Base-by-base conservation (phyloP, 176 grass and related monocot species). In the Chloris gayana region DNA sequence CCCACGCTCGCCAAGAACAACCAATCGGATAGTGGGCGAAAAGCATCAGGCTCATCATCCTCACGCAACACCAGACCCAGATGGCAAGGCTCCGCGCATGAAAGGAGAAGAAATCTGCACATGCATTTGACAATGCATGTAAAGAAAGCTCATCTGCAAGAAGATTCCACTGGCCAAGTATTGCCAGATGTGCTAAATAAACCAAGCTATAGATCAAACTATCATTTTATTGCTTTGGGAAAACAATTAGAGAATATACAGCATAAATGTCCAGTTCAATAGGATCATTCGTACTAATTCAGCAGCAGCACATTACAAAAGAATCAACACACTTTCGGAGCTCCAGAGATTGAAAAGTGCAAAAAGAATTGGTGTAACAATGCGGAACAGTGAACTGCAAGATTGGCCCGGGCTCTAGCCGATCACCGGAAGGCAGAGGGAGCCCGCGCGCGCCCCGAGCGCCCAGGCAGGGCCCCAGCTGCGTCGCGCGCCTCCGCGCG, bases 301-400 rank as follows among this genome's bases (percentile, higher is more conserved):
- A 71, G 19, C 30, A 63, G 75, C 61, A 71, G 75, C 61, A 35
- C 67, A 41, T 84, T 63, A 21, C 32, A 73, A 22, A 31, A 57
- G 12, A 64, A 62, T 22, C 30, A 70, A 0, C 22, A 2, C 7
- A 27, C 21, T 42, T n/a, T 18, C 34, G 33, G n/a, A 54, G 17
- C n/a, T 26, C 15, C 14, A 14, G 3, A 38, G 32, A 19, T 22
- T 34, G 37, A 61, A 33, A 50, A 14, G 9, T 9, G 11, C 3
- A 26, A 11, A 60, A 26, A 27, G 24, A 60, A 27, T 3, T 21
- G 7, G 53, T 57, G 0, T 3, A 1, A 10, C 42, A 50, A 64
- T 3, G 80, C 9, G n/a, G n/a, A n/a, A n/a, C n/a, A n/a, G n/a
- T n/a, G 17, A 21, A 6, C 42, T 54, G 18, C 64, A 65, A 44